Percentiles rank a stretch among this genome's conserved stretches.
Evolutionary conservation across 371 early-diverging fungal genomes (phyloP).

Genomic region (Mortierella sp.): DNA sequence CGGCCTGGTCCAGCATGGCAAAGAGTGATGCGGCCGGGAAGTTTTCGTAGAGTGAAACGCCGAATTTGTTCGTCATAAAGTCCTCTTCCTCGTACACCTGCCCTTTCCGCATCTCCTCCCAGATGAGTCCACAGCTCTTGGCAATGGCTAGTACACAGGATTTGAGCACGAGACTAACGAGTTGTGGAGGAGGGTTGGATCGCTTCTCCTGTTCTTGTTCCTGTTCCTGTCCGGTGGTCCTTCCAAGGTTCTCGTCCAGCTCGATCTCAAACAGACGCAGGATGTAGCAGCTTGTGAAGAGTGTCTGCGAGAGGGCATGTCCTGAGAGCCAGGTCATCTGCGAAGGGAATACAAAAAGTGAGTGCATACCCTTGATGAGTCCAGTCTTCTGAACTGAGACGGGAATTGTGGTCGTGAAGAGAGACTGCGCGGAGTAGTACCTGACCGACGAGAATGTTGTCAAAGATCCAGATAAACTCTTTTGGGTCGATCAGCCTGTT

Average conservation of each 20-base stretch:
- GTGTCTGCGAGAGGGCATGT: conserved; percentile 76
- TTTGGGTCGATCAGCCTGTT: conserved; percentile 50
- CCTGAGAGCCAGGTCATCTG: conserved; percentile 83
- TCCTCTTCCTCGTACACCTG: conserved; percentile 82
- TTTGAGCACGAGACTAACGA: conserved; percentile 60
- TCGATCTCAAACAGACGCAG: conserved; percentile 63
- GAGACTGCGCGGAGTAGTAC: conserved; percentile 56
- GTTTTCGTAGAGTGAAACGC: conserved; percentile 67
- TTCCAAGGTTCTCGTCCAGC: conserved; percentile 17
- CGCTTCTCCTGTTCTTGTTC: neutral
- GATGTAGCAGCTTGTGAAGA: conserved; percentile 77
- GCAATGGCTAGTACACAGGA: conserved; percentile 65
- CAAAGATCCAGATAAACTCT: conserved; percentile 74
- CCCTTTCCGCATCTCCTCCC: conserved; percentile 71
- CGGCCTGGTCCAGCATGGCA: conserved; percentile 63
- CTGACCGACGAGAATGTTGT: conserved; percentile 72
- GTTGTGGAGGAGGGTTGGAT: conserved; percentile 31
- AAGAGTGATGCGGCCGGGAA: conserved; percentile 59
- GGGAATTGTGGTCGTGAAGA: no score
- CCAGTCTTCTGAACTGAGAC: no score
- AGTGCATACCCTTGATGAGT: neutral
- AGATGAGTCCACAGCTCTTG: conserved; percentile 68
- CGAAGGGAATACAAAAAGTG: neutral
- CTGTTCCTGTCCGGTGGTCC: neutral
- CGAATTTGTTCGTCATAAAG: conserved; percentile 74